phyloP scores from a whole-genome alignment of 768 basidiomycete genomes.

The Rhizopogon vesiculosus region DNA sequence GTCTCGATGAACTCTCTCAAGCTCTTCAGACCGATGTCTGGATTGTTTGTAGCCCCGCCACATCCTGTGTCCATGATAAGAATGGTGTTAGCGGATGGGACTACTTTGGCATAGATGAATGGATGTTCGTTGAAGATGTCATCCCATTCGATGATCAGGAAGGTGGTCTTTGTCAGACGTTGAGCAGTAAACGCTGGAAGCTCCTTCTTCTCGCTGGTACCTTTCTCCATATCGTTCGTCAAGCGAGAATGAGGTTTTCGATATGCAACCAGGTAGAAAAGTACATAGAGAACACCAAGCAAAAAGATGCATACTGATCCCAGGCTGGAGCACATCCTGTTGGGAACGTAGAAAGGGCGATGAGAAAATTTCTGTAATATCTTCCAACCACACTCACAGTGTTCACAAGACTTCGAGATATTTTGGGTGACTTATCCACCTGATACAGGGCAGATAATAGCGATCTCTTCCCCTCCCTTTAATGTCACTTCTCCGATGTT shows the following conservation, averaged over 20 bases:
- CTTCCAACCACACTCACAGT: background rate
- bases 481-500: constrained; percentile 44
- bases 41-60: constrained; percentile 41
- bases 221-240: constrained; percentile 12
- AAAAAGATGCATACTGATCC: background rate
- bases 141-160: constrained; percentile 46
- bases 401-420: background rate
- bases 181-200: constrained; percentile 30
- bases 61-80: constrained; percentile 54
- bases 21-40: constrained; percentile 34
- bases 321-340: background rate
- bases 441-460: constrained; percentile 78
- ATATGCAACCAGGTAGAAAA: constrained; percentile 1
- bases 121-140: constrained; percentile 50
- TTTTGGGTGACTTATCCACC: constrained; percentile 47
- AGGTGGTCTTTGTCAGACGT: constrained; percentile 30
- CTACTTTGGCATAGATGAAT: constrained; percentile 48
- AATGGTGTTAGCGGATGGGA: constrained; percentile 34
- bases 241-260: background rate
- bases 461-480: constrained; percentile 71
- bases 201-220: background rate
- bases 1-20: constrained; percentile 48
- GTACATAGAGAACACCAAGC: constrained; percentile 1
- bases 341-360: background rate
- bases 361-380: constrained; percentile 1